phyloP scores from a whole-genome alignment of 257 asterid genomes.

The Fraxinus americana region DNA sequence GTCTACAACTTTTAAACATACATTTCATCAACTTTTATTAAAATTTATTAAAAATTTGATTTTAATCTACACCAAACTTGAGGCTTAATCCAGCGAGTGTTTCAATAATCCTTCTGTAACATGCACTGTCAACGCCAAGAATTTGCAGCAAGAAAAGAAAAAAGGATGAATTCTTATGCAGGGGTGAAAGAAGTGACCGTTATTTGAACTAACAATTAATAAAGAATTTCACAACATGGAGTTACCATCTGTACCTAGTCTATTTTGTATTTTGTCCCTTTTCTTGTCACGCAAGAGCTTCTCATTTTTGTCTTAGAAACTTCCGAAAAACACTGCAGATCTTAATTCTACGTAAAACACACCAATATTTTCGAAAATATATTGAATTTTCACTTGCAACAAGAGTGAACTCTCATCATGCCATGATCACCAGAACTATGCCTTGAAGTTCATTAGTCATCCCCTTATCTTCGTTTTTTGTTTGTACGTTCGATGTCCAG shows the following conservation, averaged over 20 bases:
- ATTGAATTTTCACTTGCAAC: background rate
- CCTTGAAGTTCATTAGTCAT: background rate
- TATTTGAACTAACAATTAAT: slow-evolving; percentile 1
- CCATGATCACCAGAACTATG: background rate
- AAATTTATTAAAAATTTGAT: too few species aligned
- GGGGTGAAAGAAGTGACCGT: background rate
- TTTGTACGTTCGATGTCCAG: too few species aligned
- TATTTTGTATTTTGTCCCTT: background rate
- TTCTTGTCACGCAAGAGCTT: slow-evolving; percentile 19
- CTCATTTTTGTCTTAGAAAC: slow-evolving; percentile 15
- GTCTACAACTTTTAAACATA: too few species aligned
- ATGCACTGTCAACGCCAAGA: slow-evolving; percentile 25
- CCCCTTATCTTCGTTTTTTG: too few species aligned
- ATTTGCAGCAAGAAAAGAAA: slow-evolving; percentile 13
- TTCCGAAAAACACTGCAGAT: slow-evolving; percentile 14
- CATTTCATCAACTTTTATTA: too few species aligned
- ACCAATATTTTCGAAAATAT: background rate
- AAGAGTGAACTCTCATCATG: background rate
- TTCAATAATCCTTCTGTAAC: background rate
- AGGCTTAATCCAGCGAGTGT: background rate
- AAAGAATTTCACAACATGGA: background rate
- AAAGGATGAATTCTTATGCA: slow-evolving; percentile 2
- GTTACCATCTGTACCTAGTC: slow-evolving; percentile 4
- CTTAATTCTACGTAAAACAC: background rate
- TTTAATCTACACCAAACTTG: too few species aligned